These are phyloP conservation scores for Powellomyces hirtus DNA, from an alignment of 192 early-diverging fungal genomes.

Conservation along the genomic window DNA sequence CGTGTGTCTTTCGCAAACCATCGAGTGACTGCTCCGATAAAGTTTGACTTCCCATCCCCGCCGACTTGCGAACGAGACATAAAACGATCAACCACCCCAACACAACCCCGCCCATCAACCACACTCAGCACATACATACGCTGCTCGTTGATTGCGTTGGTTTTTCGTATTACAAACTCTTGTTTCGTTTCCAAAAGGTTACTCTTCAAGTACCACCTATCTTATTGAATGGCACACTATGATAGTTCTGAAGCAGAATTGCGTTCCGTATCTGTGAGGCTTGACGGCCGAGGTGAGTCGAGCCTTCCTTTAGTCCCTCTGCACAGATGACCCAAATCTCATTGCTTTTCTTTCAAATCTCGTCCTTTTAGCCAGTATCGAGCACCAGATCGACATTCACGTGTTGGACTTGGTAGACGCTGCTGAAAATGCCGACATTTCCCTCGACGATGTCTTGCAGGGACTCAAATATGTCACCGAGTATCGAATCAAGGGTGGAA, in stretches of 20 bases:
- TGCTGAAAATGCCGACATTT: conserved; percentile 61
- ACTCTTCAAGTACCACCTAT: too few relatives aligned
- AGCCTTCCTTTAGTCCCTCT: neutral
- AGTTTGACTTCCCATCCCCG: too few relatives aligned
- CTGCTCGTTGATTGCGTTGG: too few relatives aligned
- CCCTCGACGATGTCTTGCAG: conserved; percentile 76
- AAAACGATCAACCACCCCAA: too few relatives aligned
- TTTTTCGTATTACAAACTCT: too few relatives aligned
- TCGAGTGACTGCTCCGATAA: too few relatives aligned
- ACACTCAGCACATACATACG: too few relatives aligned
- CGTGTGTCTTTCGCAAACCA: too few relatives aligned
- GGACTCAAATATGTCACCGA: conserved; percentile 94
- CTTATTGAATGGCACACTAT: conserved; percentile 21
- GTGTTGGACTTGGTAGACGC: conserved; percentile 84
- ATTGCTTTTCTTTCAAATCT: neutral
- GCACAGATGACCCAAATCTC: neutral
- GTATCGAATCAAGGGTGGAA: conserved; percentile 82
- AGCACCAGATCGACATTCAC: conserved; percentile 64
- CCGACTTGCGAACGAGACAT: too few relatives aligned
- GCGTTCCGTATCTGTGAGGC: conserved; percentile 46
- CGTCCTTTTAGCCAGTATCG: conserved; percentile 43
- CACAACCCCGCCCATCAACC: too few relatives aligned
- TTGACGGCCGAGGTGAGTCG: conserved; percentile 48
- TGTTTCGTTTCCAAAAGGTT: too few relatives aligned
- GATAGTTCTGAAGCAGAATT: conserved; percentile 17